phyloP scores from a whole-genome alignment of 2,329 filamentous ascomycete genomes.

The Celoporthe dispersa region DNA sequence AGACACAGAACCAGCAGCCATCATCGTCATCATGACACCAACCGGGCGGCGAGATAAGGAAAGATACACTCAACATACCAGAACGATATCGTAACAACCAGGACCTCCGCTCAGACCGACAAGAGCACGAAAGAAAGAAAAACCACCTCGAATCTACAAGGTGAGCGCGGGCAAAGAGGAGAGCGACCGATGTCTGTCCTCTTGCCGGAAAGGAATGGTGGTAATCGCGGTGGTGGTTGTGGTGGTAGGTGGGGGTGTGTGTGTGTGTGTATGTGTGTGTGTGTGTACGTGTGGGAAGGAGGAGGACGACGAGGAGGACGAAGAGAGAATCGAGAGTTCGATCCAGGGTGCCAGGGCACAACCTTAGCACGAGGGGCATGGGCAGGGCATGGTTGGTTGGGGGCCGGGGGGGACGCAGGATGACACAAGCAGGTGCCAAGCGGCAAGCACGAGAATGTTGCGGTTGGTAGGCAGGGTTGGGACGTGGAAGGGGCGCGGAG shows the following conservation, averaged over 20 bases:
- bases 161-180: background rate
- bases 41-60: background rate
- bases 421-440: constrained; percentile 10
- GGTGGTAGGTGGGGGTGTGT: background rate
- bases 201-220: background rate
- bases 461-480: background rate
- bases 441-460: constrained; percentile 17
- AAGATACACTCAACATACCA: constrained; percentile 1
- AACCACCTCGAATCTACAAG: background rate
- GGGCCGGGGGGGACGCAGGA: background rate
- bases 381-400: background rate
- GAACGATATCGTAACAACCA: background rate
- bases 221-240: background rate
- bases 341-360: background rate
- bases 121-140: background rate
- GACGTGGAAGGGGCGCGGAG: background rate
- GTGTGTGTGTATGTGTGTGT: background rate
- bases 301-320: background rate
- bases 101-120: background rate
- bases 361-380: background rate
- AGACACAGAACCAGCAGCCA: background rate
- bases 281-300: background rate
- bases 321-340: background rate
- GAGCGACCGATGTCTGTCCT: background rate
- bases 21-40: constrained; percentile 1